These are phyloP conservation scores for Lepidium didymum DNA, from an alignment of 345 rosid genomes.

Conservation along the genomic window DNA sequence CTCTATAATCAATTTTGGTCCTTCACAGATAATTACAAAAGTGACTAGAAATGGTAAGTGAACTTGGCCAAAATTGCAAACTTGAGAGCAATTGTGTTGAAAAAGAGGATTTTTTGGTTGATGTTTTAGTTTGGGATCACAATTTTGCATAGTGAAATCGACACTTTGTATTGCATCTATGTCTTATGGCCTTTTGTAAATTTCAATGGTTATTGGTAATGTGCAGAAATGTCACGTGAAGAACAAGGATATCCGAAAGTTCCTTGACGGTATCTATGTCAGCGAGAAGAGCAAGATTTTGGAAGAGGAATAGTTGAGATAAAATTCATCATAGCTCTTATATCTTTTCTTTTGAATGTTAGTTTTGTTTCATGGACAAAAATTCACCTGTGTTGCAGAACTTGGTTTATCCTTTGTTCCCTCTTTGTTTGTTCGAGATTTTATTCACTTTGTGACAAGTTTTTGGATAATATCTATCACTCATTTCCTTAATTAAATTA, in stretches of 20 bases:
- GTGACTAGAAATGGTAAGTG: not conserved
- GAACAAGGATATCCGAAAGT: slow-evolving; percentile 64
- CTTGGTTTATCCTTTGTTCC: not conserved
- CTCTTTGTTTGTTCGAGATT: not conserved
- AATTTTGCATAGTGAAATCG: not conserved
- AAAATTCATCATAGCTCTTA: not conserved
- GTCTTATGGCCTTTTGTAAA: not conserved
- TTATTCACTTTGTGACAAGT: not conserved
- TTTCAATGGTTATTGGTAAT: not conserved
- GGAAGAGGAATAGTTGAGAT: slow-evolving; percentile 11
- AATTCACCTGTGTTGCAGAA: not conserved
- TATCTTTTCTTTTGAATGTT: not conserved
- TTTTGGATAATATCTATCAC: not conserved
- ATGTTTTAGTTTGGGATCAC: not conserved
- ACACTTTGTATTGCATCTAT: not conserved
- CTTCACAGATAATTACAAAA: not conserved
- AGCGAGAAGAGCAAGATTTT: slow-evolving; percentile 48
- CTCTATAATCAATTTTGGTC: slow-evolving; percentile 1
- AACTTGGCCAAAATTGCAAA: not conserved
- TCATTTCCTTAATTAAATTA: not conserved
- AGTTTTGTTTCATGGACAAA: slow-evolving; percentile 1
- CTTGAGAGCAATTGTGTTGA: not conserved
- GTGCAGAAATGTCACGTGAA: slow-evolving; percentile 57
- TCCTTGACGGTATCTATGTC: slow-evolving; percentile 60
- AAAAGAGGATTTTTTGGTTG: not conserved